These are phyloP conservation scores for Macrophomina phaseolina DNA, from an alignment of 2,329 filamentous ascomycete species.

Conservation along the genomic window DNA sequence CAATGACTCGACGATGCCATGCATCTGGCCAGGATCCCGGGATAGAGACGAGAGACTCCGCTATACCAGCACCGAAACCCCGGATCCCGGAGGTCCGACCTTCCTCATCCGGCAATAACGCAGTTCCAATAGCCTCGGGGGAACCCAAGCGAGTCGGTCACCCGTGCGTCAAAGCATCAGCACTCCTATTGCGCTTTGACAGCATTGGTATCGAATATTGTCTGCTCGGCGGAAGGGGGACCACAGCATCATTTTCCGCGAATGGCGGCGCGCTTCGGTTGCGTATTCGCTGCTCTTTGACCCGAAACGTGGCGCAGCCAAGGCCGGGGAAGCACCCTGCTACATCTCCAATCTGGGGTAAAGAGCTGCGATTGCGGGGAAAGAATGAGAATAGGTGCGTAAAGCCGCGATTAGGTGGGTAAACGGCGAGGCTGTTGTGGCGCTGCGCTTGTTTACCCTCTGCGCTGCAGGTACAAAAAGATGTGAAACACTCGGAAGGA, in stretches of 20 bases:
- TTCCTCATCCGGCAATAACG: not conserved
- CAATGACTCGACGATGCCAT: not conserved
- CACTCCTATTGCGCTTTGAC: too few relatives aligned
- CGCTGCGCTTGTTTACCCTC: not conserved
- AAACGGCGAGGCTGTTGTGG: conserved; percentile 1
- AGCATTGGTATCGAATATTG: too few relatives aligned
- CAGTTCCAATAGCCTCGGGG: not conserved
- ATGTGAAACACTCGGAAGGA: not conserved
- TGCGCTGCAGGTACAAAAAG: conserved; percentile 21
- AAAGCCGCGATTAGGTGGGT: not conserved
- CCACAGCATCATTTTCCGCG: conserved; percentile 1
- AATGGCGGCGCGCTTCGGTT: conserved; percentile 6
- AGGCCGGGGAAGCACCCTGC: conserved; percentile 3
- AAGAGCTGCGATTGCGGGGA: conserved; percentile 2
- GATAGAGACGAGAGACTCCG: not conserved
- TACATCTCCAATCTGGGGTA: not conserved
- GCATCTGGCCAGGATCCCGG: not conserved
- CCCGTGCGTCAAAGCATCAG: too few relatives aligned
- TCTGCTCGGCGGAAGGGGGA: not conserved
- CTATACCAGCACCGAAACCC: not conserved
- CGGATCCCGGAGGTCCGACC: not conserved
- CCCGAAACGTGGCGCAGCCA: conserved; percentile 20
- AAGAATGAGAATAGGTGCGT: not conserved
- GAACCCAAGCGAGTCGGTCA: too few relatives aligned
- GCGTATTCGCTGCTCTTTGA: conserved; percentile 16